A percentile compares a stretch with the other conserved stretches of the same genome.
Conservation (phyloP, 1,139 yeast species). For the Candida tetrigidarum region DNA sequence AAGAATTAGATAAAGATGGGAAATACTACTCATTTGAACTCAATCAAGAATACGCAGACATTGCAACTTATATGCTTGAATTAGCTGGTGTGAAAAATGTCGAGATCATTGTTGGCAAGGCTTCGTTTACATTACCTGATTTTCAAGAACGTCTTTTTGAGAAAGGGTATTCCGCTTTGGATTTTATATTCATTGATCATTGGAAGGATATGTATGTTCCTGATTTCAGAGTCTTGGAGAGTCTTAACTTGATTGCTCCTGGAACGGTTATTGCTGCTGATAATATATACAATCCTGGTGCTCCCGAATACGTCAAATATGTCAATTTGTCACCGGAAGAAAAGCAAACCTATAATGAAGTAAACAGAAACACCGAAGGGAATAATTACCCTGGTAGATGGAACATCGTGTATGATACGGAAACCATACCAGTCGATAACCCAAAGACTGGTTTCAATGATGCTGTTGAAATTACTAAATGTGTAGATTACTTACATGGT, state of each 20-base stretch:
- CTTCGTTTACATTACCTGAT: constrained; percentile 31
- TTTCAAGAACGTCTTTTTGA: constrained; percentile 25
- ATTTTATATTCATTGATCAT: constrained; percentile 49
- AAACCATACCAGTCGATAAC: constrained; percentile 21
- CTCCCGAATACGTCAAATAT: constrained; percentile 44
- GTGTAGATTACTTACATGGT: constrained; percentile 28
- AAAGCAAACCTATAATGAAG: constrained; percentile 31
- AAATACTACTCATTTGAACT: constrained; percentile 44
- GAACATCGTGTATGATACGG: constrained; percentile 46
- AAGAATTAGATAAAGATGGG: constrained; percentile 23
- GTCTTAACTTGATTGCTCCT: constrained; percentile 40
- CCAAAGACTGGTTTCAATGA: constrained; percentile 21
- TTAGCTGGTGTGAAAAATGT: constrained; percentile 43
- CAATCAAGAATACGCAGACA: constrained; percentile 34
- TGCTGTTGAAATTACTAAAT: constrained; percentile 36
- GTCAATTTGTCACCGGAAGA: constrained; percentile 43
- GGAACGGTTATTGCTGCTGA: constrained; percentile 49
- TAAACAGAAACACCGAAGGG: constrained; percentile 32
- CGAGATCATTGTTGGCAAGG: constrained; percentile 42
- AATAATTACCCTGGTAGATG: constrained; percentile 40
- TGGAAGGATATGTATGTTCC: constrained; percentile 42
- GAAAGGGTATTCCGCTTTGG: constrained; percentile 24
- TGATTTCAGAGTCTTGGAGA: constrained; percentile 47
- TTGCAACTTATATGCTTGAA: constrained; percentile 35
- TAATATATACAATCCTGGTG: constrained; percentile 40